Evolutionary conservation across 2,329 filamentous ascomycete species (phyloP).

Genomic region (Calonectria honghensis): DNA sequence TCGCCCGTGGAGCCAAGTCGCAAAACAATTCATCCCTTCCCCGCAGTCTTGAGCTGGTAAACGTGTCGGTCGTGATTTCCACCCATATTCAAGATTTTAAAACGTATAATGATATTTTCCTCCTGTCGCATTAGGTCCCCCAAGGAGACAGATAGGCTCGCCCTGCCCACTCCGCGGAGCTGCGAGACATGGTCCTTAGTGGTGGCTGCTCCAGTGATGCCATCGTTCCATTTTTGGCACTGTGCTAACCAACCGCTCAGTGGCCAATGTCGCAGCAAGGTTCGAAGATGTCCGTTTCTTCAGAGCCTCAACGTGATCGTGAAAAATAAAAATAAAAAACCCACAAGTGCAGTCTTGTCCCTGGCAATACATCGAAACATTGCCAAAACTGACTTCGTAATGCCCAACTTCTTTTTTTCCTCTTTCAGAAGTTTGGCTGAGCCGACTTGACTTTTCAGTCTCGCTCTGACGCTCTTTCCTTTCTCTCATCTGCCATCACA

Average conservation of each 20-base stretch:
- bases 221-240: conserved; percentile 20
- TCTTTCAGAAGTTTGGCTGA: neutral
- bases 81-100: neutral
- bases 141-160: neutral
- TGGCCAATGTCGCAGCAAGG: conserved; percentile 5
- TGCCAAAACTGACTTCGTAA: conserved; percentile 2
- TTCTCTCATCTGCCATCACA: conserved; percentile 6
- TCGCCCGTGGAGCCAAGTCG: neutral
- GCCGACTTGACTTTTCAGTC: neutral
- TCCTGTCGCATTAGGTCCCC: conserved; percentile 19
- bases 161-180: neutral
- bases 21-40: conserved; percentile 1
- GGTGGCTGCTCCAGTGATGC: neutral
- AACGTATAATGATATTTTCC: conserved; percentile 14
- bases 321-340: neutral
- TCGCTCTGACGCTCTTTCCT: neutral
- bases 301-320: conserved; percentile 24
- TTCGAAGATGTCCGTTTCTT: neutral
- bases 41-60: neutral
- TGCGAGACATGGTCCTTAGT: conserved; percentile 16
- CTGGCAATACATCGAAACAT: neutral
- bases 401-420: conserved; percentile 2
- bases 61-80: conserved; percentile 7
- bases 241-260: conserved; percentile 1
- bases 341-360: neutral